Evolutionary conservation across 306 rosid species (phyloP).

Genomic region (Vigna unguiculata): DNA sequence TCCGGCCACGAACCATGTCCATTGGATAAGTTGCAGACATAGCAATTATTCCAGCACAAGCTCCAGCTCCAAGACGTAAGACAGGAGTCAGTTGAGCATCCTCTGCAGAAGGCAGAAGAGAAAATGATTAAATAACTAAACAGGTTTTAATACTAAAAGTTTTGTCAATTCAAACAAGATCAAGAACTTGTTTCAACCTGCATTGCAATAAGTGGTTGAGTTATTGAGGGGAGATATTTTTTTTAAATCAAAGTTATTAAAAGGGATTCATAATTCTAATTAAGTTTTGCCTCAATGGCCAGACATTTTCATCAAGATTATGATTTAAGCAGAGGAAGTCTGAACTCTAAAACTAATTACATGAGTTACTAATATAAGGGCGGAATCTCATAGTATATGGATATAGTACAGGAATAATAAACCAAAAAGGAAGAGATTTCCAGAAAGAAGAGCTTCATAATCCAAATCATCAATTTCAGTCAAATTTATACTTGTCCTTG

Average conservation of each 20-base stretch:
- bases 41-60: constrained; percentile 98
- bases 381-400: neutral
- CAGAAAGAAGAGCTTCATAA: constrained; percentile 7
- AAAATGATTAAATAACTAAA: constrained; percentile 21
- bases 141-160: neutral
- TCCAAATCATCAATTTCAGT: constrained; percentile 18
- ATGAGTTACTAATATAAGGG: neutral
- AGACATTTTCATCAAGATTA: neutral
- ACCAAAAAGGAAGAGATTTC: neutral
- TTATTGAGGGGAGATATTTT: neutral
- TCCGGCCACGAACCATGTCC: constrained; percentile 99
- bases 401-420: constrained; percentile 9
- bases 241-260: neutral
- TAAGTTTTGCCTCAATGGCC: neutral
- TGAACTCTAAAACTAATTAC: neutral
- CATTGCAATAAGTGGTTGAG: constrained; percentile 14
- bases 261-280: constrained; percentile 2
- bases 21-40: constrained; percentile 99
- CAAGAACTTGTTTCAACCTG: constrained; percentile 17
- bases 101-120: constrained; percentile 61
- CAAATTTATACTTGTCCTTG: neutral
- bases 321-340: neutral
- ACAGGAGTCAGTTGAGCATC: constrained; percentile 95
- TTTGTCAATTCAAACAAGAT: neutral
- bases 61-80: constrained; percentile 98